These are phyloP conservation scores for Nakaseomyces kungkrabaensis DNA, from an alignment of 1,139 yeast species.

Conservation along the genomic window DNA sequence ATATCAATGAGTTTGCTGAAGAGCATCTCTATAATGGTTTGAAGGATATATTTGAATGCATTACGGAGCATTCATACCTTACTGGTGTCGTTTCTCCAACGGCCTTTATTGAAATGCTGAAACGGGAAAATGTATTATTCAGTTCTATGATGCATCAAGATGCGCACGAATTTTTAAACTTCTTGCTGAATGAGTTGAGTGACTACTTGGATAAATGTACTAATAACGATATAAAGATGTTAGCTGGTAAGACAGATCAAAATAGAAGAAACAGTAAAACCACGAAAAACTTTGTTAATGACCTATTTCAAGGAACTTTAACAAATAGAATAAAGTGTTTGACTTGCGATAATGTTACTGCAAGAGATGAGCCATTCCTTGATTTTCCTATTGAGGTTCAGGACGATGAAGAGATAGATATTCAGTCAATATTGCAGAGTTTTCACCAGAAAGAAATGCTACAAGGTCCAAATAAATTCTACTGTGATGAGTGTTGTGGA, in stretches of 20 bases:
- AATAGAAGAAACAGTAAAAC: background rate
- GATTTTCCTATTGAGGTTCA: constrained; percentile 76
- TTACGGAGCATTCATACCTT: constrained; percentile 58
- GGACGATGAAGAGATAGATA: constrained; percentile 58
- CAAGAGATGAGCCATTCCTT: constrained; percentile 75
- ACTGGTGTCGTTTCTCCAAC: constrained; percentile 83
- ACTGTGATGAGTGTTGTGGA: constrained; percentile 84
- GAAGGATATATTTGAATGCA: constrained; percentile 76
- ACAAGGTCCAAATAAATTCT: constrained; percentile 80
- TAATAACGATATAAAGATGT: constrained; percentile 2
- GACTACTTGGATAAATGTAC: constrained; percentile 41
- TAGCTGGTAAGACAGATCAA: background rate
- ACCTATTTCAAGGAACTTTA: constrained; percentile 73
- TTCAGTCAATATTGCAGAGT: constrained; percentile 65
- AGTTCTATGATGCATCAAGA: constrained; percentile 95
- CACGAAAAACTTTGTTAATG: constrained; percentile 46
- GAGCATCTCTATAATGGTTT: constrained; percentile 61
- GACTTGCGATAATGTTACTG: constrained; percentile 75
- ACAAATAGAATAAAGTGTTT: constrained; percentile 86
- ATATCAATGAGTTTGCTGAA: constrained; percentile 7
- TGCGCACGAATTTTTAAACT: constrained; percentile 92
- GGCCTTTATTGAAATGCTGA: constrained; percentile 61
- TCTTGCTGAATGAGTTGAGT: constrained; percentile 69
- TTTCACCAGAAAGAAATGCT: constrained; percentile 81
- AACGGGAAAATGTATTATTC: constrained; percentile 74